Conservation (phyloP, 106 monocot species). For the Platanthera zijinensis region DNA sequence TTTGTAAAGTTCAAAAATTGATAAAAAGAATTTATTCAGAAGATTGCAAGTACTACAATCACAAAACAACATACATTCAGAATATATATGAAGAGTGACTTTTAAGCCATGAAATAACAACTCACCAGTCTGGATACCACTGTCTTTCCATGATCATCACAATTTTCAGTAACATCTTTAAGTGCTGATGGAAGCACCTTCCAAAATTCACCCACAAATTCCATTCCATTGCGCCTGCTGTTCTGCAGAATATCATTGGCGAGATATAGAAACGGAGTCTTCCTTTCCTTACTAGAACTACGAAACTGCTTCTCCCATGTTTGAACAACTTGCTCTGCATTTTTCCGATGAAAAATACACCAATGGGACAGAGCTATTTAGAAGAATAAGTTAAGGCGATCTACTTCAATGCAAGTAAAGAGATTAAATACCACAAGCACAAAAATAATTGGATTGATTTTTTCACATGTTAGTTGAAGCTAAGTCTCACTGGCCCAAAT, state of each 20-base stretch:
- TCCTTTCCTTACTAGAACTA: constrained; percentile 64
- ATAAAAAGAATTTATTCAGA: not conserved
- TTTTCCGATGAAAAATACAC: constrained; percentile 93
- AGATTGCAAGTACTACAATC: not conserved
- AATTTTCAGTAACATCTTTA: constrained; percentile 70
- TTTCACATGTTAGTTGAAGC: not conserved
- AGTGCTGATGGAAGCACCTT: constrained; percentile 93
- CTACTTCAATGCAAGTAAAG: not conserved
- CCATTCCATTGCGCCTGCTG: constrained; percentile 79
- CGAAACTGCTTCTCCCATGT: constrained; percentile 95
- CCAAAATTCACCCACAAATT: constrained; percentile 96
- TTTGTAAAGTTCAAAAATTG: not conserved
- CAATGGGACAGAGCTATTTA: constrained; percentile 86
- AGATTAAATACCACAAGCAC: not conserved
- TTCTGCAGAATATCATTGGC: constrained; percentile 98
- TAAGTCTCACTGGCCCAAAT: not conserved
- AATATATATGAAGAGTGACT: not conserved
- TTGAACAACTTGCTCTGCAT: constrained; percentile 89
- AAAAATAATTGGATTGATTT: not conserved
- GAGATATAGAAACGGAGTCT: constrained; percentile 71
- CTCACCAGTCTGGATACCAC: constrained; percentile 82
- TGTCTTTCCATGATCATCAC: constrained; percentile 77
- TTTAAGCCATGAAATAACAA: not conserved
- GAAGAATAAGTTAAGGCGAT: constrained; percentile 32
- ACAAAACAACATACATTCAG: not conserved